phyloP scores from a whole-genome alignment of 1,139 yeast species.

The Suhomyces yuchorum region DNA sequence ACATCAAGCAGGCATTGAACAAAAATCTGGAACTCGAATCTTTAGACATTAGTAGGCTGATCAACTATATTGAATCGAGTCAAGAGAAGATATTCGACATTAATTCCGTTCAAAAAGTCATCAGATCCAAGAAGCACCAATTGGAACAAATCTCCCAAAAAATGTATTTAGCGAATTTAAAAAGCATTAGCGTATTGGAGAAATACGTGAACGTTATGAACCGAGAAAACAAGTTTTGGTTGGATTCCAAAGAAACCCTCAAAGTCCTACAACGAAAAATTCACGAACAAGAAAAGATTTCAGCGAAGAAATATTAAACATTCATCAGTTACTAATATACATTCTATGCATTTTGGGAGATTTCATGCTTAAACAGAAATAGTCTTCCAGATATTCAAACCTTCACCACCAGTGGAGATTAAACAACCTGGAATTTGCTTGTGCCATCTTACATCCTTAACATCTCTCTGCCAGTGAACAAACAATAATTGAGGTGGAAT shows the following conservation, averaged over 20 bases:
- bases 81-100: conserved; percentile 25
- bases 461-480: conserved; percentile 98
- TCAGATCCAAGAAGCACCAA: conserved; percentile 15
- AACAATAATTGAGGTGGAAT: conserved; percentile 95
- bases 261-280: conserved; percentile 11
- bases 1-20: conserved; percentile 24
- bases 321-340: conserved; percentile 9
- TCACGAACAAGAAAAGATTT: neutral
- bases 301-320: conserved; percentile 11
- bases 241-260: conserved; percentile 21
- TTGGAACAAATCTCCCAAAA: conserved; percentile 20
- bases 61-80: conserved; percentile 23
- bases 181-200: conserved; percentile 34
- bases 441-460: conserved; percentile 98
- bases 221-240: conserved; percentile 33
- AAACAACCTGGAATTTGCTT: conserved; percentile 94
- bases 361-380: conserved; percentile 65
- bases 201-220: conserved; percentile 25
- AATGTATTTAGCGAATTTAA: conserved; percentile 28
- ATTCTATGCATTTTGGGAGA: conserved; percentile 6
- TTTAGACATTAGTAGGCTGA: conserved; percentile 24
- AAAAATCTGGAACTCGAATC: conserved; percentile 25
- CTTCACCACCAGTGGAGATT: conserved; percentile 94
- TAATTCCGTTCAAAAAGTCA: conserved; percentile 13
- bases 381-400: conserved; percentile 93